Base-by-base conservation (phyloP, 768 basidiomycete genomes). In the Rhizopogon vinicolor region DNA sequence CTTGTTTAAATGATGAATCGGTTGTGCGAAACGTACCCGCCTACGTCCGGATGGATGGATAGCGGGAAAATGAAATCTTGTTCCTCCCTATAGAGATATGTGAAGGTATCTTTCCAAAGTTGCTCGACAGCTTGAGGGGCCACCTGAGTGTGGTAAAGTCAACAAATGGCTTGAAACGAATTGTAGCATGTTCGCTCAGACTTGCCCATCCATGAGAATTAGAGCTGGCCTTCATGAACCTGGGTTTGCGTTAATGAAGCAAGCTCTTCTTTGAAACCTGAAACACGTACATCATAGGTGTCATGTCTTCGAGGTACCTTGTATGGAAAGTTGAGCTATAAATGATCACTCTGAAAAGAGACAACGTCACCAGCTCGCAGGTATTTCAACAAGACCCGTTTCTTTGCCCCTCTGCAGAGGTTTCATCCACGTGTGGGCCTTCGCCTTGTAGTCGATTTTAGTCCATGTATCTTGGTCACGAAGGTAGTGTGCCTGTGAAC, bases 41-140 rank as follows among this genome's bases (percentile, higher is more conserved):
- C 81, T 18, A 86, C 84, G 60, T 89, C 86, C 1, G 87, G 87
- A 62, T 88, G 87, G 43, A 89, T 85, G 1, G 84, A 86, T 53
- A 89, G 79, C 0, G 86, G 85, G 65, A 87, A 85, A 31, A 83
- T 77, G 58, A 85, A 83, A 62, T 81, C 75, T 55, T 79, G 76
- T 67, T 84, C 79, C 58, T 82, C 82, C 39, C 79, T 69, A 64
- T 86, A 85, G 45, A 75, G 81, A 63, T 86, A 87, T 1, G 79
- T 76, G 63, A 87, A 87, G 59, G 76, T 83, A 61, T 84, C 83
- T 63, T 86, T 86, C 87, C 87, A 89, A 8, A 87, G 73, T 55
- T 87, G 76, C 58, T 87, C 82, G 3, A 86, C 78, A 37, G 81
- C 79, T 33, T 79, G 71, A 1, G 80, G 68, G 60, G 83, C 83